phyloP scores from a whole-genome alignment of 805 yeast species.

The Suhomyces sp. region DNA sequence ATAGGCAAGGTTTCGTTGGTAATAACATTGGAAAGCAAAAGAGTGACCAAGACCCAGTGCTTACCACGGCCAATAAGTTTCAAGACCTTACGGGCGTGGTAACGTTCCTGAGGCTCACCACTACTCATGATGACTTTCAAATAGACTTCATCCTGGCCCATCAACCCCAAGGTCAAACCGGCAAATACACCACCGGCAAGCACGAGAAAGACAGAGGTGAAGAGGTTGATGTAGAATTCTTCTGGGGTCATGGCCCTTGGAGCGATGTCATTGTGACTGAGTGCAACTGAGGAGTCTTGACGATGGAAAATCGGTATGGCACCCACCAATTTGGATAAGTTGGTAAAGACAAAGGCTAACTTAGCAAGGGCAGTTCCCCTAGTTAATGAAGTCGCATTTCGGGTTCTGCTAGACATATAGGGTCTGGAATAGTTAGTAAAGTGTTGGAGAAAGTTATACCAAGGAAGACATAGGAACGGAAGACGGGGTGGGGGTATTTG shows the following conservation, averaged over 20 bases:
- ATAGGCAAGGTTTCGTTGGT: slow-evolving; percentile 95
- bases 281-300: slow-evolving; percentile 4
- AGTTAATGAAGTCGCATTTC: slow-evolving; percentile 27
- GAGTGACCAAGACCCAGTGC: slow-evolving; percentile 94
- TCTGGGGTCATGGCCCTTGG: slow-evolving; percentile 28
- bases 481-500: too few species aligned
- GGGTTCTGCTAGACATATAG: slow-evolving; percentile 22
- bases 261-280: slow-evolving; percentile 12
- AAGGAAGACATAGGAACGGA: too few species aligned
- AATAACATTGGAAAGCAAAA: slow-evolving; percentile 81
- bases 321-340: slow-evolving; percentile 31
- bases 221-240: slow-evolving; percentile 48
- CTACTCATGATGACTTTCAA: slow-evolving; percentile 84
- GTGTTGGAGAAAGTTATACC: too few species aligned
- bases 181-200: slow-evolving; percentile 88
- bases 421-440: slow-evolving; percentile 7
- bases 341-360: slow-evolving; percentile 32
- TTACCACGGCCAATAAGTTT: slow-evolving; percentile 75
- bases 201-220: slow-evolving; percentile 60
- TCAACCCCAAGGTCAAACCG: slow-evolving; percentile 88
- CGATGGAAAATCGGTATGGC: slow-evolving; percentile 33
- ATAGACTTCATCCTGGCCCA: slow-evolving; percentile 98
- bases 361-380: slow-evolving; percentile 26
- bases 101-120: slow-evolving; percentile 73
- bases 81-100: slow-evolving; percentile 70